A percentile compares a stretch with the other conserved stretches of the same genome.
Evolutionary conservation across 345 rosid genomes (phyloP).

Genomic region (Salix purpurea): DNA sequence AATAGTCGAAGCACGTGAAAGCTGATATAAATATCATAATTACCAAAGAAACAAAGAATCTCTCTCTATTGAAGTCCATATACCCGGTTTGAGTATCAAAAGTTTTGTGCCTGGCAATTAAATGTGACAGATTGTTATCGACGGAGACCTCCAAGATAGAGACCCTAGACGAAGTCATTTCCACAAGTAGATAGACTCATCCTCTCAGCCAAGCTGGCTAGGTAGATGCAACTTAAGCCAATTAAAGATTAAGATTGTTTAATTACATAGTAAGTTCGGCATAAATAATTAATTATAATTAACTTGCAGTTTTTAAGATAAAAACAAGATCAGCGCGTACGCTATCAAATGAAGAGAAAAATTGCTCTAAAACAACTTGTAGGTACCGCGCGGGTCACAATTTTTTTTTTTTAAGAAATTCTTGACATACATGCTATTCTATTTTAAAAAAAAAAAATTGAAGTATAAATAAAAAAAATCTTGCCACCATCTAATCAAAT

Average conservation of each 20-base stretch:
- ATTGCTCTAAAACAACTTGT: background rate
- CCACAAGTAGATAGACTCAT: conserved; percentile 7
- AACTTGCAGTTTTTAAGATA: background rate
- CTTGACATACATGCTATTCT: too few relatives aligned
- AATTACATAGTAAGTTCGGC: background rate
- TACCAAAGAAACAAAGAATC: too few relatives aligned
- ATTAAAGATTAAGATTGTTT: background rate
- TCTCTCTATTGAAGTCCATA: background rate
- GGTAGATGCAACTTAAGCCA: background rate
- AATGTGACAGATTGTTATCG: conserved; percentile 10
- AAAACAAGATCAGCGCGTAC: background rate
- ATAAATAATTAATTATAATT: background rate
- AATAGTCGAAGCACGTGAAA: too few relatives aligned
- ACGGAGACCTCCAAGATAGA: conserved; percentile 4
- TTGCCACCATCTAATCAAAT: too few relatives aligned
- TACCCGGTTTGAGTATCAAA: background rate
- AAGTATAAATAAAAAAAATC: too few relatives aligned
- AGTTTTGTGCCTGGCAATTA: too few relatives aligned
- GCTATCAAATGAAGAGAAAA: background rate
- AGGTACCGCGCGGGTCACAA: too few relatives aligned
- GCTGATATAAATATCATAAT: too few relatives aligned
- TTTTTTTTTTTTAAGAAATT: too few relatives aligned
- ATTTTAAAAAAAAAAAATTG: too few relatives aligned
- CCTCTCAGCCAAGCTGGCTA: conserved; percentile 8
- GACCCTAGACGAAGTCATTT: conserved; percentile 11